Evolutionary conservation across 108 stramenopile genomes (phyloP).

Genomic region (Nitzschia sp.): DNA sequence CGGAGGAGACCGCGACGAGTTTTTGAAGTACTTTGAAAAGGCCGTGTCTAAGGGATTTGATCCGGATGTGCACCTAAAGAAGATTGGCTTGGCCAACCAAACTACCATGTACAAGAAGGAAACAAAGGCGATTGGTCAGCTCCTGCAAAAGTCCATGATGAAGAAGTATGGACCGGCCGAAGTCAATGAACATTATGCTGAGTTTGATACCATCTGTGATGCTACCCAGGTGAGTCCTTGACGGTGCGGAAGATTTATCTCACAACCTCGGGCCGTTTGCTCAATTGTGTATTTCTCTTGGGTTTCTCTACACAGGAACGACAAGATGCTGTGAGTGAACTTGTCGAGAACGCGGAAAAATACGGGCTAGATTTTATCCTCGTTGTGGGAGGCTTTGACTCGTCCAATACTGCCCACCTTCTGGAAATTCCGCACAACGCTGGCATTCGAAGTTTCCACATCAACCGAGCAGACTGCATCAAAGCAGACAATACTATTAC

Average conservation of each 20-base stretch:
- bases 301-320: conserved; percentile 39
- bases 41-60: conserved; percentile 93
- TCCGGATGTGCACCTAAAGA: conserved; percentile 91
- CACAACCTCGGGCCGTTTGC: neutral
- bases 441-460: conserved; percentile 89
- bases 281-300: too few species aligned
- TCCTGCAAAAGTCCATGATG: conserved; percentile 92
- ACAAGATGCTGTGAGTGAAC: conserved; percentile 94
- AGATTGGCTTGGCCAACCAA: conserved; percentile 96
- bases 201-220: conserved; percentile 98
- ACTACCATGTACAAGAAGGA: conserved; percentile 99
- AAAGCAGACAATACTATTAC: conserved; percentile 88
- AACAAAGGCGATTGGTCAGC: conserved; percentile 92
- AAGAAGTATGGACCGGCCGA: conserved; percentile 87
- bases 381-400: conserved; percentile 96
- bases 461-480: conserved; percentile 91
- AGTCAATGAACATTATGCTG: conserved; percentile 83
- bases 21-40: conserved; percentile 88
- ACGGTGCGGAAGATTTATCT: neutral
- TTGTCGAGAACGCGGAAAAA: conserved; percentile 73
- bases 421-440: conserved; percentile 89
- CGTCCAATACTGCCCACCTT: conserved; percentile 96
- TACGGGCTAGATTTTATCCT: conserved; percentile 92
- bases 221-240: conserved; percentile 90
- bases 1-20: conserved; percentile 89